phyloP scores from a whole-genome alignment of 2,329 filamentous ascomycete species.

The Penicillium aurantiogriseum region DNA sequence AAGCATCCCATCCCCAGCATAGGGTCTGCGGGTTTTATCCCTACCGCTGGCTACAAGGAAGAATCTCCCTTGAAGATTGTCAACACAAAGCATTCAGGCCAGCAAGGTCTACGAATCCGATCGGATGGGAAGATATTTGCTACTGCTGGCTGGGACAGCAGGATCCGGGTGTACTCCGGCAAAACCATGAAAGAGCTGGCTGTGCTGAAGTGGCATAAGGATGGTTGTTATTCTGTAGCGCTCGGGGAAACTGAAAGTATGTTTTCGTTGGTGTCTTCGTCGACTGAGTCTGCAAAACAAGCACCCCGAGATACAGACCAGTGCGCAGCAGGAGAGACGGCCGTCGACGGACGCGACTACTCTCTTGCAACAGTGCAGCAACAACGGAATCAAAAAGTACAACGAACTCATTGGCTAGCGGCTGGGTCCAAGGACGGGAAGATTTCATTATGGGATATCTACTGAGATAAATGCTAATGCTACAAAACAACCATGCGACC shows the following conservation, averaged over 20 bases:
- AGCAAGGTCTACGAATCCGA: slow-evolving; percentile 75
- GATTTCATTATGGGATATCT: slow-evolving; percentile 93
- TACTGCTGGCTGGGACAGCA: slow-evolving; percentile 89
- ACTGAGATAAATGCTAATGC: slow-evolving; percentile 50
- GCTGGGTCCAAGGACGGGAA: slow-evolving; percentile 93
- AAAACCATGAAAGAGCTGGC: slow-evolving; percentile 84
- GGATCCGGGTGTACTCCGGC: slow-evolving; percentile 74
- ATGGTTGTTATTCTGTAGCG: slow-evolving; percentile 77
- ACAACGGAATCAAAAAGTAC: slow-evolving; percentile 62
- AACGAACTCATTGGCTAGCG: slow-evolving; percentile 80
- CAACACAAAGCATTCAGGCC: slow-evolving; percentile 85
- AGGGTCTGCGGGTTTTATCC: slow-evolving; percentile 2
- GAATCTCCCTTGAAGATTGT: slow-evolving; percentile 56
- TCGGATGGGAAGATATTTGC: slow-evolving; percentile 80
- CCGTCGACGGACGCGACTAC: slow-evolving; percentile 5
- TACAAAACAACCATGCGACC: slow-evolving; percentile 28
- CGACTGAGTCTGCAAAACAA: neutral
- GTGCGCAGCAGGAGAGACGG: slow-evolving; percentile 3
- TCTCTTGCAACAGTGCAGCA: slow-evolving; percentile 57
- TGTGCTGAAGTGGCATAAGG: slow-evolving; percentile 90
- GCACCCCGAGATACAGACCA: neutral
- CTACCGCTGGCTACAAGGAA: slow-evolving; percentile 17
- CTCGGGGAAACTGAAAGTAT: slow-evolving; percentile 55
- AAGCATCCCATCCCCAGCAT: slow-evolving; percentile 65
- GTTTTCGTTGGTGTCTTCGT: neutral